Percentiles rank a stretch among this genome's conserved stretches.
phyloP scores from a whole-genome alignment of 2,329 filamentous ascomycete genomes.

The Lachnellula occidentalis region DNA sequence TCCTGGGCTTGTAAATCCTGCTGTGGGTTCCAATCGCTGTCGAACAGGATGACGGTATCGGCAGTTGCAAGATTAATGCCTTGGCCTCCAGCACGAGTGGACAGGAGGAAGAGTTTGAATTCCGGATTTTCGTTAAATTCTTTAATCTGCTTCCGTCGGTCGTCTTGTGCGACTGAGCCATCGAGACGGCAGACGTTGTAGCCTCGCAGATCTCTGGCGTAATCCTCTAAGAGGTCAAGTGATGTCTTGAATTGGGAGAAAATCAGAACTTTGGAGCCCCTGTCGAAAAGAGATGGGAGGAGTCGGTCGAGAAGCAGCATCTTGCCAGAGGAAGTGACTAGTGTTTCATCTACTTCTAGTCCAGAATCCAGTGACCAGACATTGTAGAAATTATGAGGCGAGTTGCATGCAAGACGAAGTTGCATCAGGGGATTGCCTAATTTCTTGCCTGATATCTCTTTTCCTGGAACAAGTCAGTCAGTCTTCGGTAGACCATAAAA shows the following conservation, averaged over 20 bases:
- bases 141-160: conserved; percentile 65
- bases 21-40: conserved; percentile 91
- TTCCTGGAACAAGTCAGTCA: conserved; percentile 47
- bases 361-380: conserved; percentile 65
- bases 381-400: conserved; percentile 94
- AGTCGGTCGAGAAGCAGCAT: conserved; percentile 91
- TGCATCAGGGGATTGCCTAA: conserved; percentile 91
- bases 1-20: conserved; percentile 97
- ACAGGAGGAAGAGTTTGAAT: conserved; percentile 76
- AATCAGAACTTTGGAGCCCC: conserved; percentile 84
- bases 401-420: conserved; percentile 85
- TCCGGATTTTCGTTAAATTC: conserved; percentile 63
- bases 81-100: conserved; percentile 86
- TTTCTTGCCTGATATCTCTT: conserved; percentile 85
- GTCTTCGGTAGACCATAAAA: background rate
- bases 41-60: conserved; percentile 89
- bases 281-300: conserved; percentile 65
- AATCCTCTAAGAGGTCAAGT: conserved; percentile 84
- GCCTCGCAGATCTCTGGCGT: conserved; percentile 67
- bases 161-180: conserved; percentile 72
- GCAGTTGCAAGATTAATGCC: conserved; percentile 91
- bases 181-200: conserved; percentile 90
- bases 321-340: conserved; percentile 86
- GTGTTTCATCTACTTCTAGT: conserved; percentile 64
- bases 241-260: conserved; percentile 97